A percentile compares a stretch with the other conserved stretches of the same genome.
Conservation (phyloP, 768 basidiomycete genomes). For the Trametes elegans region DNA sequence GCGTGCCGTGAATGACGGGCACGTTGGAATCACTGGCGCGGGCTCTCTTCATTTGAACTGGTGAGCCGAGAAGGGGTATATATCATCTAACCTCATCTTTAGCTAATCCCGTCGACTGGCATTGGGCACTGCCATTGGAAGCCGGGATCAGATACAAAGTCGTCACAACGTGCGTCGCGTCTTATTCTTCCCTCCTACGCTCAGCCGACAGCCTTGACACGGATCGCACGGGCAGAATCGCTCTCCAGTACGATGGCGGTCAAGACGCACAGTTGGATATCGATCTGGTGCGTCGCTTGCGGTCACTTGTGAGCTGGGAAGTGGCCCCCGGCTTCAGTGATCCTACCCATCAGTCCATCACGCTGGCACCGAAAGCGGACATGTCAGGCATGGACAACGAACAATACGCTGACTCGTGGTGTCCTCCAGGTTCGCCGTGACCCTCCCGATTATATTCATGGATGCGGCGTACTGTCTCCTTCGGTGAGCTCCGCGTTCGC, state of each 20-base stretch:
- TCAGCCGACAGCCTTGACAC: background rate
- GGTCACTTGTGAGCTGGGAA: background rate
- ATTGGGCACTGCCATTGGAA: too few species aligned
- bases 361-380: background rate
- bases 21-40: too few species aligned
- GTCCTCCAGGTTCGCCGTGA: conserved; percentile 56
- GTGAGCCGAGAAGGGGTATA: too few species aligned
- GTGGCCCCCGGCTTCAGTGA: background rate
- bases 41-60: too few species aligned
- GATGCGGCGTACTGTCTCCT: conserved; percentile 81
- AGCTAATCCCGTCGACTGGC: too few species aligned
- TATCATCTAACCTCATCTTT: too few species aligned
- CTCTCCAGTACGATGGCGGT: conserved; percentile 22
- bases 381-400: background rate
- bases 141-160: too few species aligned
- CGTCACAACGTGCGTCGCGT: conserved; percentile 16
- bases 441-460: conserved; percentile 68
- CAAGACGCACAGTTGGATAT: conserved; percentile 27
- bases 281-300: conserved; percentile 27
- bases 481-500: conserved; percentile 45
- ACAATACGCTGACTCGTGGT: conserved; percentile 1
- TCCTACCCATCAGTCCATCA: background rate
- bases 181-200: background rate
- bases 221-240: conserved; percentile 1
- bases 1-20: too few species aligned